phyloP scores from a whole-genome alignment of 129 eudicot genomes.

The Silybum marianum region DNA sequence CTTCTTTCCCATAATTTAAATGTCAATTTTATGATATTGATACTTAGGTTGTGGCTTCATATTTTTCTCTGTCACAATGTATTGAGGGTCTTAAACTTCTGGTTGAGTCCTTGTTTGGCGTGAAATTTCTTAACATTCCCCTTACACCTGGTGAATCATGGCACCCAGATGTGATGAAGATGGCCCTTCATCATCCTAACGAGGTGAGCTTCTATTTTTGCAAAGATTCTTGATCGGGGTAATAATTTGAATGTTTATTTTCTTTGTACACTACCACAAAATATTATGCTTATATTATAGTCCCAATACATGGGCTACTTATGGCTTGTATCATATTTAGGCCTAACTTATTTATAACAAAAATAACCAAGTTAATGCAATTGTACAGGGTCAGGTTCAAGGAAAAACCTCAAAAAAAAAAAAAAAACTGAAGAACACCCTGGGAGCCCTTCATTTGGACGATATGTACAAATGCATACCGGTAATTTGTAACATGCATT shows the following conservation, averaged over 20 bases:
- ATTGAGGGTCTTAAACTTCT: conserved; percentile 82
- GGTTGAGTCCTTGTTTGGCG: conserved; percentile 78
- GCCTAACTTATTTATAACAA: not conserved
- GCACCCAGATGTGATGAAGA: conserved; percentile 92
- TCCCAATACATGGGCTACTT: not conserved
- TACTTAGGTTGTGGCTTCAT: conserved; percentile 73
- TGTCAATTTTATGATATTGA: not conserved
- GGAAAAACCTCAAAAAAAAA: too few relatives aligned
- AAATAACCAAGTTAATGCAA: conserved; percentile 8
- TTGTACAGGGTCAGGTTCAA: not conserved
- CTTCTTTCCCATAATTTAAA: not conserved
- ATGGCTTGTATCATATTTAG: not conserved
- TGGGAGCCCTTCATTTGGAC: too few relatives aligned
- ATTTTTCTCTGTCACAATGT: conserved; percentile 79
- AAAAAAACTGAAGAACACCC: too few relatives aligned
- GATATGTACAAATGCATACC: too few relatives aligned
- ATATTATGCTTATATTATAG: not conserved
- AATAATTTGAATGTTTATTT: not conserved
- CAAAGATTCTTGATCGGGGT: too few relatives aligned
- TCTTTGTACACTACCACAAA: not conserved
- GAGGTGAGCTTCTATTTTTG: conserved; percentile 59
- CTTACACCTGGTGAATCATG: conserved; percentile 92
- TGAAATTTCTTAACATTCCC: conserved; percentile 57
- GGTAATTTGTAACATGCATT: too few relatives aligned
- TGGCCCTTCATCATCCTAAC: conserved; percentile 82